Evolutionary conservation across 1,284 basidiomycete genomes (phyloP), one percentile per base, ranked within the genome.

Genomic region (Psilocybe mexicana): DNA sequence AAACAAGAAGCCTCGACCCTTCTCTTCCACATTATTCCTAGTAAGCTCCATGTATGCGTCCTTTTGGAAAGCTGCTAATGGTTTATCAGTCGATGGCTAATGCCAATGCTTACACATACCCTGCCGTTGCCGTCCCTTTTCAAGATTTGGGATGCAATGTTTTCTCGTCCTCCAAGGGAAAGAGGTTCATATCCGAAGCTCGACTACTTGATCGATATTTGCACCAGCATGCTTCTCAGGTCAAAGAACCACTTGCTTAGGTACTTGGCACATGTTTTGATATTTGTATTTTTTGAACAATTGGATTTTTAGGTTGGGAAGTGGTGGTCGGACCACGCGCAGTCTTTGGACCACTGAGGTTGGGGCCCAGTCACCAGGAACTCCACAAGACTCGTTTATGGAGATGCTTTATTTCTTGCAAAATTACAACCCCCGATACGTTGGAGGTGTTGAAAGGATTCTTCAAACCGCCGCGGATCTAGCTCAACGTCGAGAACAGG

Each of bases 21-120:
- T 73, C 78, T 26, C 73, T 88, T 43, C 90, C 90, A 1, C 88
- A 92, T 71, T 92, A 90, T 70, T 91, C 90, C 52, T 88, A 88
- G 89, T 92, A 70, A 62, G 89, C 54, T 6, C 10, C 24, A 7
- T 44, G 6, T 36, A 43, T 52, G 40, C 44, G n/a, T 2, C 2
- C 45, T 57, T 8, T 50, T 45, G 36, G 18, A 25, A 40, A 33
- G 46, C 55, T 43, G 6, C 36, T 28, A 8, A 26, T 6, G 36
- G 36, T 11, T 42, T 48, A 25, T 11, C 55, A 92, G 90, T 71
- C 86, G 85, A 46, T 92, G 90, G 90, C 74, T 92, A 8, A 82
- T 87, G n/a, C 82, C 88, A 8, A 65, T 92, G 6, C 72, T 92
- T 24, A 81, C 87, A 0, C 89, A 90, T 63, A 88, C 89, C 0